phyloP scores from a whole-genome alignment of 148 eudicot genomes.

The Rhododendron griersonianum region DNA sequence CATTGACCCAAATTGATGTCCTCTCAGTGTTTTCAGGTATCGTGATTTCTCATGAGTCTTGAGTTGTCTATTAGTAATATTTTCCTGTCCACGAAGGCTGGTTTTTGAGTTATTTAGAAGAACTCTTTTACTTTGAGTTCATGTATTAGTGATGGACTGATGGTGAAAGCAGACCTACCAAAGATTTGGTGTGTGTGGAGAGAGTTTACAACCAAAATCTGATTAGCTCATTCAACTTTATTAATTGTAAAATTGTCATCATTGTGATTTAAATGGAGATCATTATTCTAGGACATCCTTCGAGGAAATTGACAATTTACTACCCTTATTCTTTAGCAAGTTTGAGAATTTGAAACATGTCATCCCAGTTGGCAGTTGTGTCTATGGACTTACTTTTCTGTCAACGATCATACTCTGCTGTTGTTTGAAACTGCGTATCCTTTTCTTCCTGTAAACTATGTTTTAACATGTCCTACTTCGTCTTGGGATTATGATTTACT shows the following conservation, averaged over 20 bases:
- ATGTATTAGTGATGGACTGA: neutral
- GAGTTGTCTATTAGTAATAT: neutral
- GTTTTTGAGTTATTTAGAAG: neutral
- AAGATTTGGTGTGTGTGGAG: too few species aligned
- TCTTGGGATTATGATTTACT: neutral
- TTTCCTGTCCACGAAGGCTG: neutral
- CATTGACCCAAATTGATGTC: neutral
- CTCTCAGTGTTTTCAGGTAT: neutral
- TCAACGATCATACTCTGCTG: neutral
- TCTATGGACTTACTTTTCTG: neutral
- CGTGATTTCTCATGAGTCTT: neutral
- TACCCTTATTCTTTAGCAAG: neutral
- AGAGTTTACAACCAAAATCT: neutral
- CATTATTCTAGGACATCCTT: neutral
- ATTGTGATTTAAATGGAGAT: neutral
- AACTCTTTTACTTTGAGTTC: neutral
- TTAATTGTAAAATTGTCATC: neutral
- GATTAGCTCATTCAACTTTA: neutral
- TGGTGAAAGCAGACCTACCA: neutral
- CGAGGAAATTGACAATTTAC: neutral
- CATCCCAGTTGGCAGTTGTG: neutral
- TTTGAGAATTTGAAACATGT: neutral
- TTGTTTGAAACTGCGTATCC: neutral
- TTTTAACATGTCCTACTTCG: neutral
- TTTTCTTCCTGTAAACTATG: neutral